Evolutionary conservation across 2,329 filamentous ascomycete genomes (phyloP).

Genomic region (Cordyceps militaris): DNA sequence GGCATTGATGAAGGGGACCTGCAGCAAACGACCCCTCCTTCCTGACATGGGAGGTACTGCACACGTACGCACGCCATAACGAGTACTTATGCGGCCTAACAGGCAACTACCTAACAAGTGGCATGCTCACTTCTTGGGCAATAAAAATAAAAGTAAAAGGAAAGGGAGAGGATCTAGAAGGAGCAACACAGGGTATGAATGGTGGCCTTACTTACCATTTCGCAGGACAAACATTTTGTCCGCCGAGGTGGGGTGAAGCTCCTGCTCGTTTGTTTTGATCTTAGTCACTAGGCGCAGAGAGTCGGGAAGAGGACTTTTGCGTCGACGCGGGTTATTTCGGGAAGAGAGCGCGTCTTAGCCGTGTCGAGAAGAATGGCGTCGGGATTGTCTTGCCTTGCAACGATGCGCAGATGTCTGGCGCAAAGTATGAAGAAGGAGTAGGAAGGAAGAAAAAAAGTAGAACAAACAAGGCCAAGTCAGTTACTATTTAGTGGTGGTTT

Average conservation of each 20-base stretch:
- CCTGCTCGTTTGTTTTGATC: slow-evolving; percentile 3
- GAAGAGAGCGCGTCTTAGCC: not conserved
- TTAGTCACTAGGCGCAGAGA: not conserved
- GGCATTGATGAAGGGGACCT: not conserved
- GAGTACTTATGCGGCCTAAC: not conserved
- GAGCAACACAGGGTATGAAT: not conserved
- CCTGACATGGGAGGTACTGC: slow-evolving; percentile 21
- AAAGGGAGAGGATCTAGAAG: not conserved
- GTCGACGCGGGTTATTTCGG: not conserved
- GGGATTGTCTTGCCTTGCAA: not conserved
- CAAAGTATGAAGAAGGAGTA: not conserved
- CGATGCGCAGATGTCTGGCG: not conserved
- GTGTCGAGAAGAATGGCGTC: not conserved
- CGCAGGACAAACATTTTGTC: slow-evolving; percentile 33
- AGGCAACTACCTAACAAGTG: not conserved
- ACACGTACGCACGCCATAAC: not conserved
- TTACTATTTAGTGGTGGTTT: not conserved
- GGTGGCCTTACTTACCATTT: slow-evolving; percentile 29
- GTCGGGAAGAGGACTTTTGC: not conserved
- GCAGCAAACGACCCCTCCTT: slow-evolving; percentile 24
- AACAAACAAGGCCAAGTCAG: not conserved
- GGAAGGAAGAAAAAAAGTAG: not conserved
- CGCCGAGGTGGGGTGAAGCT: slow-evolving; percentile 11
- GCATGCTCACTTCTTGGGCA: not conserved
- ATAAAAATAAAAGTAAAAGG: not conserved